Conservation (phyloP, 352 stramenopile species). For the Phytophthora tentaculata region DNA sequence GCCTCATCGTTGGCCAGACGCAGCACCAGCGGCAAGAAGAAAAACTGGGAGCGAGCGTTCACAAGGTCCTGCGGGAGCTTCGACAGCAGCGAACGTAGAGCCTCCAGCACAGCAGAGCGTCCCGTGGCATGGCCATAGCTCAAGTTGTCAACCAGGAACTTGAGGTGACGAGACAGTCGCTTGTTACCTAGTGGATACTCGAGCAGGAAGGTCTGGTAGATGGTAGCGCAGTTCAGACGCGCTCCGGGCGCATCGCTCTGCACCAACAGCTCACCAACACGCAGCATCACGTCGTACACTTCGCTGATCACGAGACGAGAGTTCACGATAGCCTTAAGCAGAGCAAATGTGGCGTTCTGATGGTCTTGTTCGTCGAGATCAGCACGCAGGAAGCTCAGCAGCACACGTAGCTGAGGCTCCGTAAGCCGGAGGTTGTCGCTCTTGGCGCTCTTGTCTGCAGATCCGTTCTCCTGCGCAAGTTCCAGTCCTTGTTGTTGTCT, state of each 20-base stretch:
- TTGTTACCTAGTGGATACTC: conserved; percentile 96
- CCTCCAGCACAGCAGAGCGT: conserved; percentile 90
- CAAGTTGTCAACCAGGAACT: conserved; percentile 96
- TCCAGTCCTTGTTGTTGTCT: conserved; percentile 51
- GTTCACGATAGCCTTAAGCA: conserved; percentile 93
- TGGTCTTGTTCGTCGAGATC: conserved; percentile 94
- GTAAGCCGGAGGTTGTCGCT: conserved; percentile 61
- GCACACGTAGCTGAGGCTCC: conserved; percentile 79
- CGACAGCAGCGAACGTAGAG: conserved; percentile 89
- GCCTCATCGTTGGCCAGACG: conserved; percentile 96
- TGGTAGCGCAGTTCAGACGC: conserved; percentile 76
- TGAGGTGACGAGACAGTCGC: conserved; percentile 93
- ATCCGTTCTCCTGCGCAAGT: conserved; percentile 33
- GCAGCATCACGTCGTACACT: conserved; percentile 97
- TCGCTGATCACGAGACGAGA: conserved; percentile 93
- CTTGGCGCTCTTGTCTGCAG: conserved; percentile 34
- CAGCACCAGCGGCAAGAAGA: conserved; percentile 96
- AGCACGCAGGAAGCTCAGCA: conserved; percentile 92
- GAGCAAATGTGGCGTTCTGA: conserved; percentile 94
- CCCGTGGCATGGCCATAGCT: conserved; percentile 96
- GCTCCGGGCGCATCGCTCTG: conserved; percentile 91
- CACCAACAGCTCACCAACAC: conserved; percentile 93
- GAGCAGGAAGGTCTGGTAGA: conserved; percentile 93
- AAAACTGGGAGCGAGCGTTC: conserved; percentile 92
- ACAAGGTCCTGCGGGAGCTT: conserved; percentile 93